Evolutionary conservation across 306 rosid genomes (phyloP), one percentile per base, ranked within the genome.

Genomic region (Fagus crenata): DNA sequence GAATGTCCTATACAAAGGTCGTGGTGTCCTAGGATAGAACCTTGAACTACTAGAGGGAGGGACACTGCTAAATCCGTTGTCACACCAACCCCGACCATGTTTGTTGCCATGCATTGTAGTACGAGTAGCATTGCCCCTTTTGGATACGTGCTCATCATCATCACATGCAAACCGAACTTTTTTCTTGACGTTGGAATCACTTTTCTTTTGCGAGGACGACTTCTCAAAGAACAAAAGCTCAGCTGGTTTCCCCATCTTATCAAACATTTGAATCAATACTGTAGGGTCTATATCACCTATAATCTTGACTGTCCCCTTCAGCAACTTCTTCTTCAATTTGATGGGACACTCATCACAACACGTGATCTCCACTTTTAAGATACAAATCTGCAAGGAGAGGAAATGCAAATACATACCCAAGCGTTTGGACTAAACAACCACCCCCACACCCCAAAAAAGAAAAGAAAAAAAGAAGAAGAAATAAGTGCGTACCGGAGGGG

Each of bases 241-340:
- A 22, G 28, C 28, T 22, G 28, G 43, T 53, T 73, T 73, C 74
- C 59, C 64, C 40, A 51, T 14, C 0, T 40, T 53, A 41, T 43
- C 12, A 9, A 79, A 41, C 13, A 39, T 31, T 54, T 73, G 51
- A 40, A 4, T 32, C 32, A 79, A 56, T 12, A 40, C n/a, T 36
- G 9, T 28, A 3, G 69, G 56, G 4, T 64, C 78, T 63, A 79
- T 73, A 49, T 68, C 46, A 6, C 82, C 74, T n/a, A 51, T 14
- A 53, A 73, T 49, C 37, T 14, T 73, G 42, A 79, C 43, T n/a
- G 43, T 37, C 37, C 73, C 82, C 41, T 60, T 60, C n/a, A 60
- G 1, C 17, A 60, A 60, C 67, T 60, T 60, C 33, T 12, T 60
- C 67, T 60, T 60, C 67, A 60, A 60, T 33, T 60, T 60, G 31